Evolutionary conservation across 305 asterid species (phyloP), one percentile per base, ranked within the genome.

Genomic region (Rubia tinctorum): DNA sequence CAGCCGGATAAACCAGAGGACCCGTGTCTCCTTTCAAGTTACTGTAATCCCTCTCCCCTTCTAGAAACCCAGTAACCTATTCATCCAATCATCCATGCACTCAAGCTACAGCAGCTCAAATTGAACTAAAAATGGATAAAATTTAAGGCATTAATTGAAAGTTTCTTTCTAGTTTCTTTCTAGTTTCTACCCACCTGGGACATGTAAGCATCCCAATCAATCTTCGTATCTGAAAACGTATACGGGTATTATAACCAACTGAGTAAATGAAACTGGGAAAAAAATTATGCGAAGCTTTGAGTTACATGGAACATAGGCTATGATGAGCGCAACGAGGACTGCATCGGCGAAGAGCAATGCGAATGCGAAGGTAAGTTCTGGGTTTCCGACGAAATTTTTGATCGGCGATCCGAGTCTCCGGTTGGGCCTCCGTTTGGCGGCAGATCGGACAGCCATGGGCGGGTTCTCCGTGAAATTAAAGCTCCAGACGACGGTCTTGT

Each of bases 181-280:
- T 60, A 90, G 67, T 22, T 79, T 40, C 27, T 37, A 68, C 72
- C 34, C 63, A 90, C 97, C 96, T 93, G 98, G 49, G 97, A 93
- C 98, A 93, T 93, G 79, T 93, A 91, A 39, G 98, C 98, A 79
- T 93, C 98, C 97, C 98, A 93, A 86, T 91, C 98, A 71, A 93
- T 93, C 90, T 93, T 93, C 15, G 98, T 93, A 77, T 93, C 98
- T 93, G 90, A 22, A 77, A 81, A 79, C 58, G 40, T 39, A 20
- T 0, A 40, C 6, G 37, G 14, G 34, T 30, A 3, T 30, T 30
- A 30, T 30, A 30, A 1, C 34, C 34, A 30, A 30, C 34, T 30
- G 34, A 1, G 34, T 30, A 30, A 3, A 30, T 1, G 34, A 30
- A 30, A 30, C 34, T 30, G 34, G 3, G 34, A 3, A 30, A 30